Evolutionary conservation across 768 basidiomycete genomes (phyloP).

Genomic region (Vararia minispora): DNA sequence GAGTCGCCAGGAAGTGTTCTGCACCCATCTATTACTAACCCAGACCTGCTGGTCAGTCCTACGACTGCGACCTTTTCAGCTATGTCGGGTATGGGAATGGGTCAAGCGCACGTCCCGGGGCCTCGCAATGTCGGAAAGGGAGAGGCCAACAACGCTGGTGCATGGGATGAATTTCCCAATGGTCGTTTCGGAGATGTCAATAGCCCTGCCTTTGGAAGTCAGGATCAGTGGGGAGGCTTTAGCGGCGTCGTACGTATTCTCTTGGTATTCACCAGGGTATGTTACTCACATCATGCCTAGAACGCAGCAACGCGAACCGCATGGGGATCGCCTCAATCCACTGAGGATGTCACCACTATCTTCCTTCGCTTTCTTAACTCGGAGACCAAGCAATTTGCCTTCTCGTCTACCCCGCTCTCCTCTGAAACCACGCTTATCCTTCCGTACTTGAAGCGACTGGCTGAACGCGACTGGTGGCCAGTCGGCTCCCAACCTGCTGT

Average conservation of each 20-base stretch:
- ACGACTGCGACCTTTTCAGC: constrained; percentile 54
- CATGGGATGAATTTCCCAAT: constrained; percentile 97
- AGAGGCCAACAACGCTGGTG: constrained; percentile 64
- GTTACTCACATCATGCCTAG: constrained; percentile 24
- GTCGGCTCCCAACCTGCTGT: constrained; percentile 94
- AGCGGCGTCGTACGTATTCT: constrained; percentile 38
- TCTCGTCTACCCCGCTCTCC: constrained; percentile 74
- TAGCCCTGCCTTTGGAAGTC: constrained; percentile 87
- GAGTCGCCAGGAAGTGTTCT: constrained; percentile 19
- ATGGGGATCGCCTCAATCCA: constrained; percentile 66
- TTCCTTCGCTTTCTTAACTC: constrained; percentile 77
- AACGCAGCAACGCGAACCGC: constrained; percentile 48
- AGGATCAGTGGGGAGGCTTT: constrained; percentile 68
- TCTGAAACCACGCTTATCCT: constrained; percentile 77
- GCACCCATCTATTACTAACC: constrained; percentile 14
- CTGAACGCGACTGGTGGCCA: constrained; percentile 83
- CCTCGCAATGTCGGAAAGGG: constrained; percentile 56
- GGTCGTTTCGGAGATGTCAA: constrained; percentile 97
- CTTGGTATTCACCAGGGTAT: neutral
- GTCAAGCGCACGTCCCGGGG: constrained; percentile 32
- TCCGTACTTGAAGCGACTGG: constrained; percentile 64
- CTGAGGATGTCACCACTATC: constrained; percentile 62
- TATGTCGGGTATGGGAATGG: constrained; percentile 41
- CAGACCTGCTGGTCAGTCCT: constrained; percentile 48
- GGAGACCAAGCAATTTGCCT: constrained; percentile 69